Conservation (phyloP, 441 rosid genomes). For the Geranium incanum region DNA sequence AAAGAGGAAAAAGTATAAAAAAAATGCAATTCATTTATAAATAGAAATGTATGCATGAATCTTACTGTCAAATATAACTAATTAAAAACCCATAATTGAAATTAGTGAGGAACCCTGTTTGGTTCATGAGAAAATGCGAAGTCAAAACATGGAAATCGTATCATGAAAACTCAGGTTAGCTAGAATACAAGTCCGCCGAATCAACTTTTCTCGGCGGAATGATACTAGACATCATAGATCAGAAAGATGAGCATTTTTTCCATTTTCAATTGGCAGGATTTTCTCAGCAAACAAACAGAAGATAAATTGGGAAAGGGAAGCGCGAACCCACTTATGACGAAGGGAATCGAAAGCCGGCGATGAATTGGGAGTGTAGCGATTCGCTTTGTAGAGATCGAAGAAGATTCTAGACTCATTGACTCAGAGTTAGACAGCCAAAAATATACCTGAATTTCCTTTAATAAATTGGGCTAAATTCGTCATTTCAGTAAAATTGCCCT, state of each 20-base stretch:
- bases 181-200: too few species aligned
- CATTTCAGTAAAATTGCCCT: too few species aligned
- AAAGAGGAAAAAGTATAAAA: not conserved
- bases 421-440: too few species aligned
- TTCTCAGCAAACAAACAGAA: not conserved
- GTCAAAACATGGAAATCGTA: too few species aligned
- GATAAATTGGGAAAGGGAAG: not conserved
- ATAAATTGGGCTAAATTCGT: too few species aligned
- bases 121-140: too few species aligned
- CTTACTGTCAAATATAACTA: not conserved
- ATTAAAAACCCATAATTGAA: not conserved
- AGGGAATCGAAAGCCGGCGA: not conserved
- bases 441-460: too few species aligned
- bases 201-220: too few species aligned
- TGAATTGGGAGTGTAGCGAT: not conserved
- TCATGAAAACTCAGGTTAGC: not conserved
- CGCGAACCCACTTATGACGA: not conserved
- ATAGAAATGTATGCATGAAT: not conserved
- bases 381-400: constrained; percentile 27
- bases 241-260: too few species aligned
- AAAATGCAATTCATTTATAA: not conserved
- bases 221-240: too few species aligned
- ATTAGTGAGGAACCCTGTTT: not conserved
- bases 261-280: too few species aligned
- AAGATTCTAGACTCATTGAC: constrained; percentile 29